A percentile compares a stretch with the other conserved stretches of the same genome.
These are phyloP conservation scores for Aspergillus egyptiacus DNA, from an alignment of 495 filamentous ascomycete genomes.

Conservation along the genomic window DNA sequence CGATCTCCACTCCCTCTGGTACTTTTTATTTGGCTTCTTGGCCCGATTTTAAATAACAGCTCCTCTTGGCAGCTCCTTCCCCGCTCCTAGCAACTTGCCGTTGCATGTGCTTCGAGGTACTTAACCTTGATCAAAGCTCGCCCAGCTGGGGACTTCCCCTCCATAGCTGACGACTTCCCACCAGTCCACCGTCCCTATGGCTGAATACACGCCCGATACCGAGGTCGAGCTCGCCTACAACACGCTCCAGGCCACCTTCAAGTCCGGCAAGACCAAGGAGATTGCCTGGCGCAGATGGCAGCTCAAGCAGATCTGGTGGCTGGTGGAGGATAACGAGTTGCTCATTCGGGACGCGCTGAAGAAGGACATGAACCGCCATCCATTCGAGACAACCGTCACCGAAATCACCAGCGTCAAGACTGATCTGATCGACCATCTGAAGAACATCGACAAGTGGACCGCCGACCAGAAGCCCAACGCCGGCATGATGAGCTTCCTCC, in stretches of 20 bases:
- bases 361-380: slow-evolving; percentile 64
- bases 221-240: slow-evolving; percentile 20
- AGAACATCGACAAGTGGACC: slow-evolving; percentile 66
- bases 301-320: slow-evolving; percentile 47
- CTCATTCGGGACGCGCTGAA: slow-evolving; percentile 60
- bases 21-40: too few relatives aligned
- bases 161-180: too few relatives aligned
- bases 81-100: not conserved
- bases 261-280: slow-evolving; percentile 29
- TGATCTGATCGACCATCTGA: slow-evolving; percentile 64
- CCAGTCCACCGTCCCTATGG: not conserved
- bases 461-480: slow-evolving; percentile 61
- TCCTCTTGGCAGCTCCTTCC: not conserved
- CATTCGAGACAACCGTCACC: slow-evolving; percentile 56
- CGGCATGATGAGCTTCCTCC: slow-evolving; percentile 44
- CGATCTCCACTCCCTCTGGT: not conserved
- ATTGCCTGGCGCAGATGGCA: slow-evolving; percentile 39
- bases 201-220: slow-evolving; percentile 4
- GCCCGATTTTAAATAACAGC: not conserved
- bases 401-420: slow-evolving; percentile 62
- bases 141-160: too few relatives aligned
- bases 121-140: too few relatives aligned
- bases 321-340: slow-evolving; percentile 62
- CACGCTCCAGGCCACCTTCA: slow-evolving; percentile 26
- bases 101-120: too few relatives aligned